Conservation (phyloP, 2,329 filamentous ascomycete species). For the Hirsutella thompsonii region DNA sequence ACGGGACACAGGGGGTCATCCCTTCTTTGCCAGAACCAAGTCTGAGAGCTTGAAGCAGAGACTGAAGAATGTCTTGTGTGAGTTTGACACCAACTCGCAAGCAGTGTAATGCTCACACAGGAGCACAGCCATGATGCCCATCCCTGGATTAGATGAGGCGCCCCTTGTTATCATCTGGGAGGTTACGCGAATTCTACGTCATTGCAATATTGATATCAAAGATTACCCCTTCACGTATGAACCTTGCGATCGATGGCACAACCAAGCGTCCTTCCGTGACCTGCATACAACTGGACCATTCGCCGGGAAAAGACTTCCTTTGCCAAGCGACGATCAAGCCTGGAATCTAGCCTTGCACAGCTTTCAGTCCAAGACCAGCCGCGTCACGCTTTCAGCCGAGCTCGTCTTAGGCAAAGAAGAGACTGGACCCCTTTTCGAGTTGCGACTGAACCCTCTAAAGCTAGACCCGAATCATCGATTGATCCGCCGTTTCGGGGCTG, state of each 20-base stretch:
- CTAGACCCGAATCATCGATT: conserved; percentile 39
- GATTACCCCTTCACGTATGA: conserved; percentile 22
- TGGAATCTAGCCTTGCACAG: conserved; percentile 31
- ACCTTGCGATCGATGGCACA: conserved; percentile 21
- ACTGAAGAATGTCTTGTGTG: conserved; percentile 26
- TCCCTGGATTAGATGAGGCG: conserved; percentile 23
- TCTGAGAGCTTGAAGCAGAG: conserved; percentile 10
- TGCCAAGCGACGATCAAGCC: conserved; percentile 25
- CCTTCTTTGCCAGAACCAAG: not conserved
- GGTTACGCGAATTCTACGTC: conserved; percentile 30
- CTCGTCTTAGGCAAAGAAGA: conserved; percentile 23
- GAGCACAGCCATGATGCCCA: conserved; percentile 23
- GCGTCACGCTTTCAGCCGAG: conserved; percentile 29
- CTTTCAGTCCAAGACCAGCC: conserved; percentile 21
- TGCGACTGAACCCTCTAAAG: conserved; percentile 34
- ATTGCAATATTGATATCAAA: conserved; percentile 28
- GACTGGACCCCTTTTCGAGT: conserved; percentile 26
- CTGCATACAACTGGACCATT: conserved; percentile 26
- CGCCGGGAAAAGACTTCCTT: conserved; percentile 31
- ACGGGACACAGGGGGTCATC: not conserved
- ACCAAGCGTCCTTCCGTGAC: conserved; percentile 30
- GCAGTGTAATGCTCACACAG: not conserved
- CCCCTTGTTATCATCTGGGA: conserved; percentile 41
- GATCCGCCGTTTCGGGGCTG: conserved; percentile 40
- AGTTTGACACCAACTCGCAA: conserved; percentile 8